These are phyloP conservation scores for Stylonectria norvegica DNA, from an alignment of 2,329 filamentous ascomycete genomes.

Conservation along the genomic window DNA sequence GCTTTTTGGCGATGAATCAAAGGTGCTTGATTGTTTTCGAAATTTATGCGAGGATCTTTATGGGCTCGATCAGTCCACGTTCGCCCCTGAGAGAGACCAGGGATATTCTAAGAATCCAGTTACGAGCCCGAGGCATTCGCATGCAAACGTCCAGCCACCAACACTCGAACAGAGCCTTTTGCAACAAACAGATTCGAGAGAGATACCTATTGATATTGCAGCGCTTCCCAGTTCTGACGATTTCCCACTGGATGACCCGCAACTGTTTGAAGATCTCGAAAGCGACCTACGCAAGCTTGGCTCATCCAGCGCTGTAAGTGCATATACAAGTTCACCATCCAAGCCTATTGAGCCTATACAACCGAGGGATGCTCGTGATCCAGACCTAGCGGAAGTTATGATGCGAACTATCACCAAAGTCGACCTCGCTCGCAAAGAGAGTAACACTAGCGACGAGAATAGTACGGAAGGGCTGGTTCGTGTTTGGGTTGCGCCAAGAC, in stretches of 20 bases:
- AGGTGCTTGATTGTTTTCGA: slow-evolving; percentile 45
- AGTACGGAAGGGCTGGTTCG: slow-evolving; percentile 15
- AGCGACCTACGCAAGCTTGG: neutral
- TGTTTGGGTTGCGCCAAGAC: slow-evolving; percentile 25
- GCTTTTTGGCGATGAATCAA: slow-evolving; percentile 57
- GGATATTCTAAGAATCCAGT: too few relatives aligned
- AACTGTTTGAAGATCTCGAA: slow-evolving; percentile 13
- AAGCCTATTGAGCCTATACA: neutral
- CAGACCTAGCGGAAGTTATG: slow-evolving; percentile 7
- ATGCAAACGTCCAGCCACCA: too few relatives aligned
- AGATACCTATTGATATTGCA: neutral
- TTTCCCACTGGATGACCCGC: slow-evolving; percentile 2
- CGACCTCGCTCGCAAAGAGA: slow-evolving; percentile 32
- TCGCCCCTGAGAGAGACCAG: too few relatives aligned
- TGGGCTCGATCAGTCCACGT: slow-evolving; percentile 3
- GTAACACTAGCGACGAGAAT: slow-evolving; percentile 30
- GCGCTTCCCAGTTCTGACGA: slow-evolving; percentile 4
- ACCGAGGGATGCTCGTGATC: neutral
- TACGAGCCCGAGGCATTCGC: too few relatives aligned
- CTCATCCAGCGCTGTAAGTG: neutral
- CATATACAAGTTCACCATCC: neutral
- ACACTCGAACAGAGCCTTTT: too few relatives aligned
- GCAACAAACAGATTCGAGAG: too few relatives aligned
- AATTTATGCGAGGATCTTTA: slow-evolving; percentile 43
- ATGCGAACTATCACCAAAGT: slow-evolving; percentile 31